A percentile compares a stretch with the other conserved stretches of the same genome.
phyloP scores from a whole-genome alignment of 2,329 filamentous ascomycete genomes.

The Sporothrix dimorphospora region DNA sequence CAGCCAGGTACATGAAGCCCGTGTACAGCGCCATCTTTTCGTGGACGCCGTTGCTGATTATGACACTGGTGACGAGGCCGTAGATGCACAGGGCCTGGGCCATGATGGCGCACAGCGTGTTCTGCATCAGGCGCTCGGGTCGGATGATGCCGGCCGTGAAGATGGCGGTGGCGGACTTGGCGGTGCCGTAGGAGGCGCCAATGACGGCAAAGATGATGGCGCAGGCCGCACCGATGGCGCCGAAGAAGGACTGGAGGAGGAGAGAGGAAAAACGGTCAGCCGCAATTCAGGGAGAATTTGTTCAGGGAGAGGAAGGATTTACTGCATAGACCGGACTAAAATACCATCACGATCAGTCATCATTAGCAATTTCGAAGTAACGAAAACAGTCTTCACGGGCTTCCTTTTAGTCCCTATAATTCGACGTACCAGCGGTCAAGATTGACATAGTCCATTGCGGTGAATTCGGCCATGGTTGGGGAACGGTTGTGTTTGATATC shows the following conservation, averaged over 20 bases:
- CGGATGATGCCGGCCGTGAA: constrained; percentile 82
- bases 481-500: neutral
- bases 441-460: neutral
- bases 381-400: neutral
- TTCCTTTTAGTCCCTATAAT: too few species aligned
- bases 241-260: constrained; percentile 75
- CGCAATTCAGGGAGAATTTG: neutral
- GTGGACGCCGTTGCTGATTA: constrained; percentile 68
- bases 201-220: constrained; percentile 57
- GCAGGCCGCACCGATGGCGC: constrained; percentile 88
- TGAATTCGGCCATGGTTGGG: constrained; percentile 10
- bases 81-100: constrained; percentile 71
- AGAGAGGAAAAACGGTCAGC: neutral
- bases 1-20: constrained; percentile 88
- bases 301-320: constrained; percentile 37
- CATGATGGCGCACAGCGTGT: constrained; percentile 96
- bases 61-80: constrained; percentile 27
- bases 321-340: constrained; percentile 44
- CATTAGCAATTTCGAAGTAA: neutral
- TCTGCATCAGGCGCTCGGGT: constrained; percentile 90
- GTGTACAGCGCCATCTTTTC: constrained; percentile 74
- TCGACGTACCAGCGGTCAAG: constrained; percentile 23
- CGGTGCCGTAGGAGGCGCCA: constrained; percentile 83
- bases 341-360: neutral
- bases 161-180: constrained; percentile 87